These are phyloP conservation scores for Entrophospora sp. DNA, from an alignment of 192 early-diverging fungal species.

Conservation along the genomic window DNA sequence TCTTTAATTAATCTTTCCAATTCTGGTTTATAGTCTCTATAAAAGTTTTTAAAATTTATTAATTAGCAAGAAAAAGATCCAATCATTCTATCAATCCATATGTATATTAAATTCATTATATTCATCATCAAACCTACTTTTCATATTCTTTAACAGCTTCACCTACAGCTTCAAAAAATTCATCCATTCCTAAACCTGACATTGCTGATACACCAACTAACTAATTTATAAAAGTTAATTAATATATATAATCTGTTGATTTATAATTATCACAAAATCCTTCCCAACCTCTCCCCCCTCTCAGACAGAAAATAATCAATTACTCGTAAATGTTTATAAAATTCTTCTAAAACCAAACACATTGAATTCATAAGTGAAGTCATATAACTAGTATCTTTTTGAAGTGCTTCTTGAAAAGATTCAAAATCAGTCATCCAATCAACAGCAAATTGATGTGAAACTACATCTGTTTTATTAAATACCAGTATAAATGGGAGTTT, in stretches of 20 bases:
- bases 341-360: conserved; percentile 95
- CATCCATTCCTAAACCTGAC: conserved; percentile 87
- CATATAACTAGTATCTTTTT: conserved; percentile 84
- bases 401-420: conserved; percentile 78
- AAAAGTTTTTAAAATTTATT: neutral
- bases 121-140: conserved; percentile 43
- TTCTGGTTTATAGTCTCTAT: conserved; percentile 74
- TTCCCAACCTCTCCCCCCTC: no score
- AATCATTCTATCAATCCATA: no score
- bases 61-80: neutral
- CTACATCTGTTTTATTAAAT: conserved; percentile 95
- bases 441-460: conserved; percentile 79
- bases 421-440: conserved; percentile 98
- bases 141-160: conserved; percentile 81
- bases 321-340: conserved; percentile 66
- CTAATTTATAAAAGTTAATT: conserved; percentile 17
- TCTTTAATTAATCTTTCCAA: conserved; percentile 65
- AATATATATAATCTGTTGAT: neutral
- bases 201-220: conserved; percentile 85
- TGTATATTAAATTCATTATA: no score
- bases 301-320: no score
- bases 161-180: conserved; percentile 74
- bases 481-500: conserved; percentile 90
- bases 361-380: conserved; percentile 86
- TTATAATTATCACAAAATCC: no score